phyloP scores from a whole-genome alignment of 2,329 filamentous ascomycete species.

The Colletotrichum sp. region DNA sequence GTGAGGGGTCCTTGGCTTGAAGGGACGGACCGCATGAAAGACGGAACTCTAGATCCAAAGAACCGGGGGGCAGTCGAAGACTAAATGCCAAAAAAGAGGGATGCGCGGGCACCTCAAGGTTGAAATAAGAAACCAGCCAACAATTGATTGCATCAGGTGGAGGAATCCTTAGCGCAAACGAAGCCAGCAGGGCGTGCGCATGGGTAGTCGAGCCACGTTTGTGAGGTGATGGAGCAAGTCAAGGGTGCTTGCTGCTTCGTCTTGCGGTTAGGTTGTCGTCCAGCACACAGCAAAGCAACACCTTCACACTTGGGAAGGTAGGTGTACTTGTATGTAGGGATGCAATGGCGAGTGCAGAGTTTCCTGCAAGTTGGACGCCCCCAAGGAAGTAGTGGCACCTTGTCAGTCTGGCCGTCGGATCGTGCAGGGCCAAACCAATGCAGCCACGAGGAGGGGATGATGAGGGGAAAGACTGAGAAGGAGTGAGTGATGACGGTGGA shows the following conservation, averaged over 20 bases:
- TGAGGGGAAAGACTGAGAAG: background rate
- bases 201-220: conserved; percentile 9
- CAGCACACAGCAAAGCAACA: background rate
- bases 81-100: background rate
- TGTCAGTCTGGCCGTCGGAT: background rate
- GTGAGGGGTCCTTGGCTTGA: background rate
- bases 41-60: background rate
- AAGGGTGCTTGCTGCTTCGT: background rate
- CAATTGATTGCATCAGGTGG: background rate
- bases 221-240: background rate
- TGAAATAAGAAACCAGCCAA: conserved; percentile 1
- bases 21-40: conserved; percentile 8
- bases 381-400: conserved; percentile 4
- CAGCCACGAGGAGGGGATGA: background rate
- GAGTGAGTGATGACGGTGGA: conserved; percentile 6
- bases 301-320: background rate
- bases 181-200: background rate
- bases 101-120: background rate
- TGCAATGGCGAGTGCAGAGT: background rate
- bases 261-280: background rate
- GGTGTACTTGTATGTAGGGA: conserved; percentile 10
- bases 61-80: background rate
- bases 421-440: background rate
- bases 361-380: conserved; percentile 8
- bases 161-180: background rate